Base-by-base conservation (phyloP, 2,329 filamentous ascomycete species). In the Microcyclosporella mali region DNA sequence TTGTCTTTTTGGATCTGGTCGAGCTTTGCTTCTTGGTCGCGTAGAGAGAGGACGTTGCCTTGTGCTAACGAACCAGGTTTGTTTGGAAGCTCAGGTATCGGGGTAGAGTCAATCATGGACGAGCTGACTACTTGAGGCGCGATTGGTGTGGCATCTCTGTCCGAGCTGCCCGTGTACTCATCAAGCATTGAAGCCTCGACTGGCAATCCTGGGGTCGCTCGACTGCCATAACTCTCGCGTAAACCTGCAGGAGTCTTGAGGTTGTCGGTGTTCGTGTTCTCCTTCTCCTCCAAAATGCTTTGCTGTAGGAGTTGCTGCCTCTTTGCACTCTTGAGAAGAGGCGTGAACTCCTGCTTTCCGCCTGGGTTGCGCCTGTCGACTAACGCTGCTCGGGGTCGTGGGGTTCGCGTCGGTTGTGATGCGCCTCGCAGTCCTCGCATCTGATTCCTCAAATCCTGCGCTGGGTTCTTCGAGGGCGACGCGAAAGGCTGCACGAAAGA, bases 1-100 rank as follows among this genome's bases (percentile, higher is more conserved):
- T 98, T 98, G 61, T 97, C 92, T 70, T 98, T 98, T 62, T 95
- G 88, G 56, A 98, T 90, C 60, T 86, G 86, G 68, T 95, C 87
- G 56, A 98, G 90, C 53, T 80, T 79, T 55, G 88, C 88, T 66
- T 97, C 92, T 65, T 98, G 92, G 62, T 98, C 92, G 48, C 88
- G 82, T 45, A 98, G 68, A 1, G 92, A 95, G 55, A 95, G 75
- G 60, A 94, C 84, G 56, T 95, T 95, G 15, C 88, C 88, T 56
- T 92, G 84, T 49, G 89, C 83, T 29, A 94, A 67, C 3, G 86
- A 78, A 1, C 66, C 69, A 17, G 81, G 83, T 40, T 80, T 81
- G 40, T 75, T 75, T 32, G 52, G 46, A 27, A 87, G 69, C 45
- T 82, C 73, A 2, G 81, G 81, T 57, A 94, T 70, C 1, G 92